Evolutionary conservation across 148 eudicot genomes (phyloP).

Genomic region (Bassia scoparia): DNA sequence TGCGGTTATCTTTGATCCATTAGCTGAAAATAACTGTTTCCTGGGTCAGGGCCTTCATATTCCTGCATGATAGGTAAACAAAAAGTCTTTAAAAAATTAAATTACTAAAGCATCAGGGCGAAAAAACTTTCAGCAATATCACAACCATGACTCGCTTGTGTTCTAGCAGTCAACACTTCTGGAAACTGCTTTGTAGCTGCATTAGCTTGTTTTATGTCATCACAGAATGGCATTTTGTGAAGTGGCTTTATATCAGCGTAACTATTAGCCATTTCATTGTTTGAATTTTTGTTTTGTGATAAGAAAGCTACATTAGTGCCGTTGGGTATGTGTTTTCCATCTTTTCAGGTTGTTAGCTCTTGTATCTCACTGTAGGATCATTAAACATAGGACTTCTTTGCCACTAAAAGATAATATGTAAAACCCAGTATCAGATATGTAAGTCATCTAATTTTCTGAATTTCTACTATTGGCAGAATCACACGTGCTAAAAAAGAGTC

Average conservation of each 20-base stretch:
- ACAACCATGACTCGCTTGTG: slow-evolving; percentile 47
- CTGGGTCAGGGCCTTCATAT: slow-evolving; percentile 79
- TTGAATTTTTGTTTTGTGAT: slow-evolving; percentile 62
- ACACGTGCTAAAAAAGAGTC: neutral
- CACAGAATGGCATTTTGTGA: slow-evolving; percentile 72
- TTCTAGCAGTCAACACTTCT: slow-evolving; percentile 76
- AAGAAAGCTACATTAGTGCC: slow-evolving; percentile 68
- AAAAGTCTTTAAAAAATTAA: neutral
- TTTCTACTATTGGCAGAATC: neutral
- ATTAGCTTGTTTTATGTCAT: slow-evolving; percentile 81
- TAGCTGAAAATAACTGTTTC: slow-evolving; percentile 70
- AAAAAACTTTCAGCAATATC: neutral
- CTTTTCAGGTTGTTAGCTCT: slow-evolving; percentile 56
- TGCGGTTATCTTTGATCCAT: slow-evolving; percentile 54
- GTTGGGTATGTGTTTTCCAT: slow-evolving; percentile 65
- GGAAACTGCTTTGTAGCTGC: slow-evolving; percentile 79
- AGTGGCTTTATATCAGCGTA: slow-evolving; percentile 60
- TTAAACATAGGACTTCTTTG: slow-evolving; percentile 79
- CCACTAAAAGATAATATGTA: slow-evolving; percentile 36
- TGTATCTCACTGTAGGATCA: slow-evolving; percentile 80
- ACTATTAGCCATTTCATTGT: slow-evolving; percentile 49
- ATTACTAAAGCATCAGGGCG: neutral
- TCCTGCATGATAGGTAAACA: slow-evolving; percentile 39
- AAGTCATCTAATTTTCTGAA: neutral
- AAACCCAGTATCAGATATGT: neutral